Conservation (phyloP, 345 rosid genomes). For the Cochlearia excelsa region DNA sequence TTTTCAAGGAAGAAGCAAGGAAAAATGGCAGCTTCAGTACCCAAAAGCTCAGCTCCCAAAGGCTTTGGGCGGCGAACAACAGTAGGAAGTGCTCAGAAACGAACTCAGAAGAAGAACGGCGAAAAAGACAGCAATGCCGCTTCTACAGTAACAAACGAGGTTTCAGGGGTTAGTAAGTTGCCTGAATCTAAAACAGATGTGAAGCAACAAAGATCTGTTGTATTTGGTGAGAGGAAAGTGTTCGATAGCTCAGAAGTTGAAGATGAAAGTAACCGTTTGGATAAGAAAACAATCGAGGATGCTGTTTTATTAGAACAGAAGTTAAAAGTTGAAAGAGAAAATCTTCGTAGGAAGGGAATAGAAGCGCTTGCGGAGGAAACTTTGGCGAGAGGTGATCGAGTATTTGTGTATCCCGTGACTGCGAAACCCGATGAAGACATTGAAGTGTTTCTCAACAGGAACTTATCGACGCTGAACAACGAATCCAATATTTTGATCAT, state of each 20-base stretch:
- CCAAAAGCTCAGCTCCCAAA: slow-evolving; percentile 49
- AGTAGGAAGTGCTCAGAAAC: slow-evolving; percentile 47
- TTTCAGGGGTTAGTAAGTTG: slow-evolving; percentile 15
- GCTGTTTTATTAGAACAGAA: slow-evolving; percentile 41
- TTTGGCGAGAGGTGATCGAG: slow-evolving; percentile 44
- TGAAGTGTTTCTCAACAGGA: slow-evolving; percentile 70
- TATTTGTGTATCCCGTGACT: slow-evolving; percentile 64
- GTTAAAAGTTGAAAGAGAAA: slow-evolving; percentile 46
- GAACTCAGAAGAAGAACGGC: slow-evolving; percentile 41
- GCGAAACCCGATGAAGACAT: slow-evolving; percentile 63
- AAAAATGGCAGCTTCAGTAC: slow-evolving; percentile 42
- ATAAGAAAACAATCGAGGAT: slow-evolving; percentile 19
- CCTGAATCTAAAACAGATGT: slow-evolving; percentile 32
- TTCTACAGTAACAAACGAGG: slow-evolving; percentile 25
- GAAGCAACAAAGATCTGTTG: slow-evolving; percentile 39
- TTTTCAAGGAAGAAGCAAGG: slow-evolving; percentile 64
- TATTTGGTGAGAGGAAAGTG: slow-evolving; percentile 35
- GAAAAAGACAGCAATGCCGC: slow-evolving; percentile 42
- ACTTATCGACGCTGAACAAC: slow-evolving; percentile 49
- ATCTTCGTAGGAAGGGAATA: slow-evolving; percentile 49
- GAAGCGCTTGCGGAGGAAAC: slow-evolving; percentile 57
- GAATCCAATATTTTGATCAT: slow-evolving; percentile 68
- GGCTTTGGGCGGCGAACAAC: slow-evolving; percentile 50
- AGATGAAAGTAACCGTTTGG: slow-evolving; percentile 23
- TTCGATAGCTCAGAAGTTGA: slow-evolving; percentile 19